A percentile compares a stretch with the other conserved stretches of the same genome.
These are phyloP conservation scores for Ophioceras dolichostomum DNA, from an alignment of 2,329 filamentous ascomycete genomes.

Conservation along the genomic window DNA sequence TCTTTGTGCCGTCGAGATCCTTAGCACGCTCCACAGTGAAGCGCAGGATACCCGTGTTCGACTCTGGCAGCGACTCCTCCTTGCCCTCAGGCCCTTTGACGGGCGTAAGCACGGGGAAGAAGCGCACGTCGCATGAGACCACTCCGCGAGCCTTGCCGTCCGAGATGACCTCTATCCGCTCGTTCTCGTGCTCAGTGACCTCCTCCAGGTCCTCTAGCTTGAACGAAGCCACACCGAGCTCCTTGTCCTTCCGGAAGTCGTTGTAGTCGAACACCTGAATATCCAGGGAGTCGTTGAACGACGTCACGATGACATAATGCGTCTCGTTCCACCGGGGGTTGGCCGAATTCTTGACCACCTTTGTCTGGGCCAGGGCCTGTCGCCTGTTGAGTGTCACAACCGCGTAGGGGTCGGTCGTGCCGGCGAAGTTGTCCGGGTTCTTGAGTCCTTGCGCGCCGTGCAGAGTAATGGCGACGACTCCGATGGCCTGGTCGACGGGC, in stretches of 20 bases:
- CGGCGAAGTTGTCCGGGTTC: slow-evolving; percentile 88
- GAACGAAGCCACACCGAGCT: slow-evolving; percentile 80
- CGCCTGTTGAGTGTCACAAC: slow-evolving; percentile 76
- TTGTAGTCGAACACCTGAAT: slow-evolving; percentile 87
- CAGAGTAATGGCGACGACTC: slow-evolving; percentile 81
- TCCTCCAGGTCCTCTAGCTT: slow-evolving; percentile 71
- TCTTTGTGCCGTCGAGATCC: slow-evolving; percentile 86
- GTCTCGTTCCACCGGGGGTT: slow-evolving; percentile 96
- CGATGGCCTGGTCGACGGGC: slow-evolving; percentile 89
- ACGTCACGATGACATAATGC: slow-evolving; percentile 87
- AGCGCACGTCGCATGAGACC: slow-evolving; percentile 72
- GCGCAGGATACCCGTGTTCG: slow-evolving; percentile 84
- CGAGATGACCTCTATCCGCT: slow-evolving; percentile 70
- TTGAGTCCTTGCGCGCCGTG: slow-evolving; percentile 87
- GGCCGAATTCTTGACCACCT: slow-evolving; percentile 70
- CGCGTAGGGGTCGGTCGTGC: slow-evolving; percentile 83
- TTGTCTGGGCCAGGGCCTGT: slow-evolving; percentile 73
- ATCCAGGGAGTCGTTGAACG: slow-evolving; percentile 76
- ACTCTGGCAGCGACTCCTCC: slow-evolving; percentile 69
- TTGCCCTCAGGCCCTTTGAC: slow-evolving; percentile 64
- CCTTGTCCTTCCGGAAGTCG: slow-evolving; percentile 91
- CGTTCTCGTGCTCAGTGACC: slow-evolving; percentile 66
- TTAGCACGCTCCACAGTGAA: slow-evolving; percentile 95
- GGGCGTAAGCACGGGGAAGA: slow-evolving; percentile 83
- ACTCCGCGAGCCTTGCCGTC: slow-evolving; percentile 77